Evolutionary conservation across 768 basidiomycete species (phyloP).

Genomic region (Sarcodon aspratus): DNA sequence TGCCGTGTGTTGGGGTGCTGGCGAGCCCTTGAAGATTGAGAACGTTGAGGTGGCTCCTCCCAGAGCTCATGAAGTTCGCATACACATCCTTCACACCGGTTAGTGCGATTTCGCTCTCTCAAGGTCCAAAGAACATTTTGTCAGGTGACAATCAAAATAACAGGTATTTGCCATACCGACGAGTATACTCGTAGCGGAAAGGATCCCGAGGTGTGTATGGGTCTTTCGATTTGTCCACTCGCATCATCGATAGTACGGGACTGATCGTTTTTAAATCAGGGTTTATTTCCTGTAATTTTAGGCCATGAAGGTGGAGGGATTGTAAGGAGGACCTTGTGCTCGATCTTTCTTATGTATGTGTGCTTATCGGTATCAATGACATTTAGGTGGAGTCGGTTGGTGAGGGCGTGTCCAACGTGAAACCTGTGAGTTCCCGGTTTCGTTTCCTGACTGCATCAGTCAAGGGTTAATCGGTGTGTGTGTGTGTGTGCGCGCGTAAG

Average conservation of each 20-base stretch:
- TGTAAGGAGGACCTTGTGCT: slow-evolving; percentile 31
- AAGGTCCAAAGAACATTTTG: background rate
- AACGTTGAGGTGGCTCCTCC: slow-evolving; percentile 93
- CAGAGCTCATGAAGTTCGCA: slow-evolving; percentile 80
- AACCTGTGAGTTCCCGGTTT: slow-evolving; percentile 27
- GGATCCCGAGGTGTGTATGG: slow-evolving; percentile 70
- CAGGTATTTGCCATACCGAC: slow-evolving; percentile 95
- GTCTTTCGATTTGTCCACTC: slow-evolving; percentile 4
- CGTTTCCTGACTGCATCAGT: background rate
- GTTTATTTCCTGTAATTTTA: slow-evolving; percentile 85
- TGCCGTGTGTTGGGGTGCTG: slow-evolving; percentile 92
- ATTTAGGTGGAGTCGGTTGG: slow-evolving; percentile 91
- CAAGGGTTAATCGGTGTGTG: background rate
- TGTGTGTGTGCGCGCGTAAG: slow-evolving; percentile 16
- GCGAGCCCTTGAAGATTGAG: slow-evolving; percentile 77
- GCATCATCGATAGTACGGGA: background rate
- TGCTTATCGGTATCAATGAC: slow-evolving; percentile 2
- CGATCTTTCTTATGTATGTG: background rate
- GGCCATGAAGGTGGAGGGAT: slow-evolving; percentile 93
- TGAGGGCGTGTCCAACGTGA: slow-evolving; percentile 80
- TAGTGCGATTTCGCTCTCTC: slow-evolving; percentile 1
- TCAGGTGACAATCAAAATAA: background rate
- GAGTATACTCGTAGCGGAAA: slow-evolving; percentile 95
- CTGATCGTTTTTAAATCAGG: slow-evolving; percentile 28
- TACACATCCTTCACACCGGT: slow-evolving; percentile 89